A percentile compares a stretch with the other conserved stretches of the same genome.
Evolutionary conservation across 2,329 filamentous ascomycete species (phyloP).

Genomic region (Setomelanomma holmii): DNA sequence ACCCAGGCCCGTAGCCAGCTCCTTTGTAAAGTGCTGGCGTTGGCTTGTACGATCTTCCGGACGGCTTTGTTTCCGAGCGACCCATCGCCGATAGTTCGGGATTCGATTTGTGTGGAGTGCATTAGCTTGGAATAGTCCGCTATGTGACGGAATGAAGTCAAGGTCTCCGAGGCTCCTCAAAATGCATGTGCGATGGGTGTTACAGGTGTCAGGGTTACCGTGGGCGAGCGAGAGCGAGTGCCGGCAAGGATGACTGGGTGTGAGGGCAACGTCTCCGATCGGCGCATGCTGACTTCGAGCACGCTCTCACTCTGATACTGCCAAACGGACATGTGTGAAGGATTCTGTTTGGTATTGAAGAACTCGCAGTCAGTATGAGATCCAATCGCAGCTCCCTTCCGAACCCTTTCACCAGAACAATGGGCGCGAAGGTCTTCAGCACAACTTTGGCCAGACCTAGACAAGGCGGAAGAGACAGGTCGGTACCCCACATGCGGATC

Average conservation of each 20-base stretch:
- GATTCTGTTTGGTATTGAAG: background rate
- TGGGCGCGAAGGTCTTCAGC: background rate
- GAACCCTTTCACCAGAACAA: background rate
- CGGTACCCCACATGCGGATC: conserved; percentile 16
- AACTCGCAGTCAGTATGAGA: background rate
- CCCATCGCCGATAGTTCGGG: background rate
- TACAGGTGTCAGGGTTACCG: background rate
- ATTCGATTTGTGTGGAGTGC: background rate
- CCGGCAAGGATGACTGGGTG: background rate
- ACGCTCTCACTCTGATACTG: too few relatives aligned
- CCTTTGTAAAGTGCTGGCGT: background rate
- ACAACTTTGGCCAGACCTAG: background rate
- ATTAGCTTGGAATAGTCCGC: background rate
- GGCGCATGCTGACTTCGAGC: too few relatives aligned
- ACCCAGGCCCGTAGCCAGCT: background rate
- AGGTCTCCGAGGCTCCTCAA: background rate
- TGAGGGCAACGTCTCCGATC: too few relatives aligned
- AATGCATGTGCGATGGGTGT: background rate
- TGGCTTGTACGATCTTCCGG: background rate
- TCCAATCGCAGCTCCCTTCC: background rate
- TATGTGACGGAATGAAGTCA: background rate
- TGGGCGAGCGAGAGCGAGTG: background rate
- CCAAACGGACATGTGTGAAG: background rate
- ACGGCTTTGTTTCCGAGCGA: background rate
- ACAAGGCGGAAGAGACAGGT: background rate